Conservation (phyloP, 306 rosid genomes). For the Heteromeles arbutifolia region DNA sequence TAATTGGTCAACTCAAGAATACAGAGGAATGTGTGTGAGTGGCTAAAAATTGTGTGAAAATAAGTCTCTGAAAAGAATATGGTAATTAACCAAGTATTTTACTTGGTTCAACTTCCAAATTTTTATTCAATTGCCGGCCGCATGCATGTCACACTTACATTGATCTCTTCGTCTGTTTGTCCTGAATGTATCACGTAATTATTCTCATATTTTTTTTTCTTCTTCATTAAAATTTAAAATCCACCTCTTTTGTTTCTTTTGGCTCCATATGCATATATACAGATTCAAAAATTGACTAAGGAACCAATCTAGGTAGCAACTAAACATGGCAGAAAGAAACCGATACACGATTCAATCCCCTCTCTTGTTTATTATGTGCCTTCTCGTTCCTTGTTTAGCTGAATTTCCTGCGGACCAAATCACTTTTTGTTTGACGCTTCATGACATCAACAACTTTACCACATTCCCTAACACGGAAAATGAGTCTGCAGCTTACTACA, state of each 20-base stretch:
- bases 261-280: neutral
- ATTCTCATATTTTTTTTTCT: conserved; percentile 6
- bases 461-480: conserved; percentile 24
- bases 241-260: conserved; percentile 12
- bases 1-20: too few species aligned
- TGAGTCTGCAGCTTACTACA: conserved; percentile 36
- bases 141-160: conserved; percentile 7
- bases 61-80: neutral
- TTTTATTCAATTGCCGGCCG: conserved; percentile 44
- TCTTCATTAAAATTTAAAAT: conserved; percentile 14
- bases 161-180: conserved; percentile 34
- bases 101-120: conserved; percentile 19
- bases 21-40: too few species aligned
- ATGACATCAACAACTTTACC: conserved; percentile 53
- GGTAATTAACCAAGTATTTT: neutral
- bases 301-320: conserved; percentile 15
- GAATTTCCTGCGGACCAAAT: conserved; percentile 11
- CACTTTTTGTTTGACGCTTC: conserved; percentile 40
- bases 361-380: conserved; percentile 10
- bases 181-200: conserved; percentile 18
- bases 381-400: conserved; percentile 20
- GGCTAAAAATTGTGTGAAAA: too few species aligned
- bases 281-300: conserved; percentile 19
- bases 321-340: conserved; percentile 7
- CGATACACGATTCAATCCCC: conserved; percentile 8